Evolutionary conservation across 2,329 filamentous ascomycete genomes (phyloP).

Genomic region (Diaporthe sp.): DNA sequence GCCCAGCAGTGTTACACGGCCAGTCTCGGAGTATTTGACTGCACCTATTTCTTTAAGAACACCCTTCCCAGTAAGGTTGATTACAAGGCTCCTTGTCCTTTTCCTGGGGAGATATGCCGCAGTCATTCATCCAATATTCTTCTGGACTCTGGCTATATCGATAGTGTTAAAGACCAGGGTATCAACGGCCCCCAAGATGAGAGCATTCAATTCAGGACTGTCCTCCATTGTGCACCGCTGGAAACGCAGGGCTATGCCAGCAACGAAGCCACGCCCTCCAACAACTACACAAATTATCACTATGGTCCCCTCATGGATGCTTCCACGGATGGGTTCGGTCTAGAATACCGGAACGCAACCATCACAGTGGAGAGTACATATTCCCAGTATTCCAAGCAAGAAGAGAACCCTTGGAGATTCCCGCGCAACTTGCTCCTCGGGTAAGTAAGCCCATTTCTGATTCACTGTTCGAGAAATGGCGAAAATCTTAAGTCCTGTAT

Average conservation of each 20-base stretch:
- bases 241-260: constrained; percentile 18
- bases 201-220: constrained; percentile 35
- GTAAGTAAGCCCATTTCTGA: background rate
- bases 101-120: constrained; percentile 38
- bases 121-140: constrained; percentile 24
- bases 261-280: background rate
- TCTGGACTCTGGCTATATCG: constrained; percentile 41
- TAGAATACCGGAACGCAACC: background rate
- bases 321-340: too few relatives aligned
- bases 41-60: background rate
- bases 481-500: background rate
- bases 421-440: background rate
- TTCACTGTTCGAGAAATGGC: background rate
- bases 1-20: constrained; percentile 40
- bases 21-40: constrained; percentile 13
- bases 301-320: background rate
- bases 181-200: constrained; percentile 42
- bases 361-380: background rate
- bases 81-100: constrained; percentile 42
- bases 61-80: background rate
- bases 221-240: constrained; percentile 34
- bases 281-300: constrained; percentile 31
- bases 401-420: too few relatives aligned
- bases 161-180: constrained; percentile 43
- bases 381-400: background rate